Conservation (phyloP, 805 yeast genomes). For the Kazachstania psychrophila region DNA sequence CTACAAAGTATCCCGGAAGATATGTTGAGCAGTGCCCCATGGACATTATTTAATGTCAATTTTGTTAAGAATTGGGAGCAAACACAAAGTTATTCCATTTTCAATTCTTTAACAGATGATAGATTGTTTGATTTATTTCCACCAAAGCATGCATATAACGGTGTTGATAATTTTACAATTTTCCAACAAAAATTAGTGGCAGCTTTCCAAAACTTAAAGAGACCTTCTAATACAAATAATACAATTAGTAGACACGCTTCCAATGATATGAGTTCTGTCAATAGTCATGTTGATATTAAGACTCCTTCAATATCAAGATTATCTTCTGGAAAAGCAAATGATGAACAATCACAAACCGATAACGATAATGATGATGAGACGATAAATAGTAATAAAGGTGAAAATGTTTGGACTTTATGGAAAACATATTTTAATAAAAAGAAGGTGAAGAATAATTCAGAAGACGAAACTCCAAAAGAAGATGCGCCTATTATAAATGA, state of each 20-base stretch:
- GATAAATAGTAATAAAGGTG: slow-evolving; percentile 5
- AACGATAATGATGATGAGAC: neutral
- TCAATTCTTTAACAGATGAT: slow-evolving; percentile 52
- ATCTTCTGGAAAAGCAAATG: neutral
- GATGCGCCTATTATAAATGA: slow-evolving; percentile 1
- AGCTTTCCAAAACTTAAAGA: slow-evolving; percentile 28
- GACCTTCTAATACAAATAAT: slow-evolving; percentile 7
- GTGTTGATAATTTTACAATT: slow-evolving; percentile 20
- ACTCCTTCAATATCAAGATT: neutral
- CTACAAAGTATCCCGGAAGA: slow-evolving; percentile 25
- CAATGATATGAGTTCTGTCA: neutral
- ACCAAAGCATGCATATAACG: slow-evolving; percentile 34
- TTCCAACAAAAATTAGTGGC: slow-evolving; percentile 26
- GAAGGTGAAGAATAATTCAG: slow-evolving; percentile 10
- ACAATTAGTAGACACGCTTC: slow-evolving; percentile 3
- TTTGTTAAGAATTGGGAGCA: slow-evolving; percentile 47
- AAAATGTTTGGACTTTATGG: slow-evolving; percentile 21
- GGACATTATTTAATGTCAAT: slow-evolving; percentile 34
- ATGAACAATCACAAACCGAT: neutral
- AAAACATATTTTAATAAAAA: slow-evolving; percentile 22
- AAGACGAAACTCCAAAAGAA: slow-evolving; percentile 2
- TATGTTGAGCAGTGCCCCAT: slow-evolving; percentile 26
- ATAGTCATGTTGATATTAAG: neutral
- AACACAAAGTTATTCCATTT: slow-evolving; percentile 47
- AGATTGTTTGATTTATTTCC: slow-evolving; percentile 56